phyloP scores from a whole-genome alignment of 2,329 filamentous ascomycete species.

The Calonectria fujianensis region DNA sequence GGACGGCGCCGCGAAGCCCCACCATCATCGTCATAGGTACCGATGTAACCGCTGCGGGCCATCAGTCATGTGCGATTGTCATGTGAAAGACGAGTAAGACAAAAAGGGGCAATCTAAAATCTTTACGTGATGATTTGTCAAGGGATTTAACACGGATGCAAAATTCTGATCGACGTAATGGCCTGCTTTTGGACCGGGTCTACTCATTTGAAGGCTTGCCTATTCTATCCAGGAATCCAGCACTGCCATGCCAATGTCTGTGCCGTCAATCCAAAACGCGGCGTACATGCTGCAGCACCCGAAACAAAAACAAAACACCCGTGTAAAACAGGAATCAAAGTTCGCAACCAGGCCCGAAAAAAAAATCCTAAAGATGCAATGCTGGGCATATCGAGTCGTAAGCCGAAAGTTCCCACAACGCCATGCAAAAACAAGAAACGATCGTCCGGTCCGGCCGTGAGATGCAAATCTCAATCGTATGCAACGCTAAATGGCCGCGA shows the following conservation, averaged over 20 bases:
- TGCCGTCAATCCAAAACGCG: slow-evolving; percentile 21
- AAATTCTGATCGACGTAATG: slow-evolving; percentile 17
- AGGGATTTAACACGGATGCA: slow-evolving; percentile 7
- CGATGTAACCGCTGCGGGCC: slow-evolving; percentile 39
- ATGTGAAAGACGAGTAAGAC: slow-evolving; percentile 48
- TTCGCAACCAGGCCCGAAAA: slow-evolving; percentile 43
- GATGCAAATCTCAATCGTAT: slow-evolving; percentile 38
- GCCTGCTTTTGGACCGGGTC: slow-evolving; percentile 34
- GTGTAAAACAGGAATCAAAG: slow-evolving; percentile 39
- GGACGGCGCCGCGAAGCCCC: slow-evolving; percentile 42
- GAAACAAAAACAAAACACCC: slow-evolving; percentile 42
- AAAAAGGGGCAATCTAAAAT: slow-evolving; percentile 6
- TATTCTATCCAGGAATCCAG: slow-evolving; percentile 29
- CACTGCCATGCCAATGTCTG: slow-evolving; percentile 18
- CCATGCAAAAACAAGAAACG: slow-evolving; percentile 46
- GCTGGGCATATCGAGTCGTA: slow-evolving; percentile 44
- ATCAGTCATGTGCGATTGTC: slow-evolving; percentile 52
- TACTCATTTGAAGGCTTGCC: slow-evolving; percentile 32
- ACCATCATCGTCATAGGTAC: slow-evolving; percentile 40
- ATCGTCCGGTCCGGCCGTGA: slow-evolving; percentile 43
- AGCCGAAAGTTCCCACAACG: slow-evolving; percentile 37
- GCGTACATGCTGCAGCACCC: slow-evolving; percentile 26
- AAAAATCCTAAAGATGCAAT: slow-evolving; percentile 48
- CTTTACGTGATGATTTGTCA: slow-evolving; percentile 9
- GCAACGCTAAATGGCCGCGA: slow-evolving; percentile 40